Base-by-base conservation (phyloP, 805 yeast species). In the Wickerhamiella cacticola region DNA sequence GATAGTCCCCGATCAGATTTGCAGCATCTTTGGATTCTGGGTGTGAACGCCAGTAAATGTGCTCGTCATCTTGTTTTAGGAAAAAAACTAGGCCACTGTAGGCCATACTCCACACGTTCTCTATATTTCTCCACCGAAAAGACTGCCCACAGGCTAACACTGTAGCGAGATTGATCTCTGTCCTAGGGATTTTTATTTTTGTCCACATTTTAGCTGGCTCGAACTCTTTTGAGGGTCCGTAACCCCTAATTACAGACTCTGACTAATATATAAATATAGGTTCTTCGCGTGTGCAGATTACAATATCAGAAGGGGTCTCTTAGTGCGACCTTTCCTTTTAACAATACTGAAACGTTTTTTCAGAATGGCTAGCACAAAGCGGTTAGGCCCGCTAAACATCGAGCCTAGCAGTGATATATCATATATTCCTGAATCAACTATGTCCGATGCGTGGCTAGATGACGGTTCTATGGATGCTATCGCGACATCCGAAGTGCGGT, bases 81-180 rank as follows among this genome's bases (percentile, higher is more conserved):
- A 85, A 67, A 1, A 88, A 63, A 5, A 87, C 76, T 46, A 79
- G 68, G 51, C 78, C 78, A 13, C 68, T 62, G 21, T 76, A 60
- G 0, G 85, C 72, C 52, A 62, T 52, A 18, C 61, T 56, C 69
- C 86, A 89, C 7, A 72, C 68, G 44, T 69, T 70, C 52, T 77
- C 71, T 41, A 74, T 68, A 50, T 72, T 73, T 56, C 78, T 78
- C 94, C 95, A 84, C 46, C 83, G 60, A 57, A 85, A 85, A 0
- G 94, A 79, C 65, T 85, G 95, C 1, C 95, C 95, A 58, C 94
- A 82, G 38, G 92, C 67, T 24, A 85, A 67, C 0, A 85, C 88
- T 34, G 76, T 74, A 8, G 40, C 19, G 5, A 43, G 24, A 22
- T 24, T 18, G 13, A 43, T 13, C 18, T 43, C 46, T 7, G 15